Conservation (phyloP, 2,329 filamentous ascomycete species). For the Curvularia eragrostidis region DNA sequence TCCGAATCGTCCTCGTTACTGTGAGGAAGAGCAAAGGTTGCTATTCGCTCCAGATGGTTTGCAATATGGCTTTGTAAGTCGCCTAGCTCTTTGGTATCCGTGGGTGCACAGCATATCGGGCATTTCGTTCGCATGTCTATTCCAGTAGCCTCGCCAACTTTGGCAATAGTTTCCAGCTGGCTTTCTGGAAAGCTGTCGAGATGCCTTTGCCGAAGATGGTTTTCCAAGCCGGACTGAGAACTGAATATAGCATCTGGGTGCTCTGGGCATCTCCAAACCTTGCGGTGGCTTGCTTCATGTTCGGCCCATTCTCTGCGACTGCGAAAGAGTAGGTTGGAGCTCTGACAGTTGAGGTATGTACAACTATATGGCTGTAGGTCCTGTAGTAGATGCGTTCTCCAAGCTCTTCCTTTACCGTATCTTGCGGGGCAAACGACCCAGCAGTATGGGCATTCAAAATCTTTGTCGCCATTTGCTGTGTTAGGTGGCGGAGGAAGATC, state of each 20-base stretch:
- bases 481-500: constrained; percentile 45
- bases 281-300: constrained; percentile 48
- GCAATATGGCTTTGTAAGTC: constrained; percentile 46
- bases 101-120: constrained; percentile 40
- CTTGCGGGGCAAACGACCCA: constrained; percentile 50
- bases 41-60: constrained; percentile 47
- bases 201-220: constrained; percentile 43
- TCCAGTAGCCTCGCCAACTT: constrained; percentile 43
- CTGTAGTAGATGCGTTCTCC: constrained; percentile 47
- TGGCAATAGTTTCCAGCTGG: constrained; percentile 40
- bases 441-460: constrained; percentile 51
- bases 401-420: constrained; percentile 43
- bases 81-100: constrained; percentile 32
- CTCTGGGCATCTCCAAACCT: constrained; percentile 47
- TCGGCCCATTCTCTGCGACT: constrained; percentile 49
- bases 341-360: constrained; percentile 43
- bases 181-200: constrained; percentile 37
- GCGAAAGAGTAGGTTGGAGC: constrained; percentile 41
- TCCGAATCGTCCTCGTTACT: constrained; percentile 38
- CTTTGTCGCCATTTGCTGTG: constrained; percentile 40
- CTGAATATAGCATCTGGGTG: constrained; percentile 41
- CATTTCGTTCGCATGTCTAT: constrained; percentile 41
- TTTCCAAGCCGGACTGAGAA: constrained; percentile 31
- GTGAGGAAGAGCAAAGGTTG: constrained; percentile 44
- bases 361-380: constrained; percentile 50